Conservation (phyloP, 108 stramenopile species). For the Phaeodactylum tricornutum region DNA sequence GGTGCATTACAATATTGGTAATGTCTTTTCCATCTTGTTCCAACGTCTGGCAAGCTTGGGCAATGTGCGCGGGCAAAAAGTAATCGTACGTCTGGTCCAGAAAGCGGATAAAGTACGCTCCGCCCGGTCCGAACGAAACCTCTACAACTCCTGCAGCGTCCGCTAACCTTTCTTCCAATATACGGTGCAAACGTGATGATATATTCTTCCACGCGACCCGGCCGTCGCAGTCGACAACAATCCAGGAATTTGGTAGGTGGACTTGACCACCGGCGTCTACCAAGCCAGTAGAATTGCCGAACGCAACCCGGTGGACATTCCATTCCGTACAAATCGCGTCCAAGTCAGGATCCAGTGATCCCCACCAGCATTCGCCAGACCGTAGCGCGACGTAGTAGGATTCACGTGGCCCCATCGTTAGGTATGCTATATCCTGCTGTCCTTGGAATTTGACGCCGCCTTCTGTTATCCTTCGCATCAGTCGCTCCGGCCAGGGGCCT, state of each 20-base stretch:
- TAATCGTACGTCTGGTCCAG: constrained; percentile 71
- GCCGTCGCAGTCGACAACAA: constrained; percentile 58
- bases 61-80: constrained; percentile 45
- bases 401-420: constrained; percentile 52
- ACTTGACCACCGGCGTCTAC: constrained; percentile 2
- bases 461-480: constrained; percentile 27
- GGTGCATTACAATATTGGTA: constrained; percentile 32
- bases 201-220: constrained; percentile 66
- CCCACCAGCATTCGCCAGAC: constrained; percentile 69
- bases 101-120: constrained; percentile 63
- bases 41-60: constrained; percentile 41
- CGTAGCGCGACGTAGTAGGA: constrained; percentile 64
- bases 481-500: constrained; percentile 25
- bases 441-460: neutral
- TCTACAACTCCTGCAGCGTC: constrained; percentile 48
- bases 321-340: constrained; percentile 35
- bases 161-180: constrained; percentile 27
- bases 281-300: constrained; percentile 23
- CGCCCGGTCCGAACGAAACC: constrained; percentile 58
- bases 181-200: constrained; percentile 44
- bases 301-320: constrained; percentile 63
- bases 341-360: constrained; percentile 43
- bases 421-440: constrained; percentile 23
- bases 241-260: constrained; percentile 33
- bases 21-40: constrained; percentile 29